Percentiles rank a stretch among this genome's conserved stretches.
These are phyloP conservation scores for Fraxinus sp. DNA, from an alignment of 305 asterid genomes.

Conservation along the genomic window DNA sequence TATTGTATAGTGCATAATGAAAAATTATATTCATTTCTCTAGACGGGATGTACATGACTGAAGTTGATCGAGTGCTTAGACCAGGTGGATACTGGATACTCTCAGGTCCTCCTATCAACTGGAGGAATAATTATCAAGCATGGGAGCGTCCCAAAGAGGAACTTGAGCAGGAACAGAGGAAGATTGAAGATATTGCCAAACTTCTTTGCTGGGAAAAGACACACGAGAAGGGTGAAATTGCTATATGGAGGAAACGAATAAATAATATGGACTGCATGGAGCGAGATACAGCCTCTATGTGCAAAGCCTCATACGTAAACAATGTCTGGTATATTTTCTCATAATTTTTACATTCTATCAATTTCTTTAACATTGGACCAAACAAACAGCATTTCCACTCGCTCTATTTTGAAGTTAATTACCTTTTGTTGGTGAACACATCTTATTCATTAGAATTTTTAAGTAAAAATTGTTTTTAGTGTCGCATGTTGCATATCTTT, in stretches of 20 bases:
- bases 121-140: conserved; percentile 36
- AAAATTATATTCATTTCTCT: neutral
- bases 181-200: conserved; percentile 46
- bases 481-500: neutral
- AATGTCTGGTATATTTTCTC: conserved; percentile 36
- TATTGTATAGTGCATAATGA: neutral
- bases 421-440: neutral
- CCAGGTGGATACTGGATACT: conserved; percentile 57
- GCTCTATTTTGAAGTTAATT: neutral
- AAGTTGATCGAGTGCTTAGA: conserved; percentile 46
- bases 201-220: conserved; percentile 52
- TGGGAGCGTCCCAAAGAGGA: conserved; percentile 44
- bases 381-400: neutral
- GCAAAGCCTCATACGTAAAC: conserved; percentile 28
- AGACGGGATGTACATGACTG: conserved; percentile 51
- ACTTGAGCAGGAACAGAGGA: conserved; percentile 41
- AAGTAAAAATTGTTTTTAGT: neutral
- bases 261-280: conserved; percentile 34
- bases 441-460: neutral
- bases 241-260: conserved; percentile 46
- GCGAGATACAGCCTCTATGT: conserved; percentile 29
- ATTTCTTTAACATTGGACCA: neutral
- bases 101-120: conserved; percentile 51
- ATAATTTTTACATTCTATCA: neutral
- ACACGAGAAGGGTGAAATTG: conserved; percentile 41